These are phyloP conservation scores for Purshia tridentata DNA, from an alignment of 306 rosid genomes.

Conservation along the genomic window DNA sequence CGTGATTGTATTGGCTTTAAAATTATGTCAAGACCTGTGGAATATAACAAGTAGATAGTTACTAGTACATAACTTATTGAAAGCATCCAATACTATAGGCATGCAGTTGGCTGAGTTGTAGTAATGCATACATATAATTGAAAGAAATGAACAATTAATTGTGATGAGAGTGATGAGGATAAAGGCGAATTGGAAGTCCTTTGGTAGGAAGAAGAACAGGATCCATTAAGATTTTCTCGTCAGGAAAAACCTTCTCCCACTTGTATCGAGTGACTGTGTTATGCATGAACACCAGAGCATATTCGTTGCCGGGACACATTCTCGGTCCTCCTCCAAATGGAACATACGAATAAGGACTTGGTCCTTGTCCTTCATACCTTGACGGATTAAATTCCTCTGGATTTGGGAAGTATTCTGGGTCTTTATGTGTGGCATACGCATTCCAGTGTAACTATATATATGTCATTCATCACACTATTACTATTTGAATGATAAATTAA, in stretches of 20 bases:
- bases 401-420: conserved; percentile 19
- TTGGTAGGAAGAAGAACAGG: conserved; percentile 4
- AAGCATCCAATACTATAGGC: too few species aligned
- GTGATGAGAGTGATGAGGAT: not conserved
- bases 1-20: too few species aligned
- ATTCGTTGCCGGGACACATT: conserved; percentile 30
- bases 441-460: conserved; percentile 21
- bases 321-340: conserved; percentile 34
- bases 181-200: conserved; percentile 9
- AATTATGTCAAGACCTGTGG: too few species aligned
- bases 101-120: too few species aligned
- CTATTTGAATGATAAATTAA: too few species aligned
- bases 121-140: too few species aligned
- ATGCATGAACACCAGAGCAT: conserved; percentile 26
- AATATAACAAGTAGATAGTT: too few species aligned
- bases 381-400: conserved; percentile 25
- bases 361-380: conserved; percentile 28
- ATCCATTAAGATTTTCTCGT: conserved; percentile 1
- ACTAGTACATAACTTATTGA: too few species aligned
- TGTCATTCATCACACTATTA: not conserved
- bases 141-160: too few species aligned
- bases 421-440: conserved; percentile 8
- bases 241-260: conserved; percentile 14
- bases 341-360: conserved; percentile 17
- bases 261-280: conserved; percentile 11